Evolutionary conservation across 257 asterid species (phyloP).

Genomic region (Penstemon barbatus): DNA sequence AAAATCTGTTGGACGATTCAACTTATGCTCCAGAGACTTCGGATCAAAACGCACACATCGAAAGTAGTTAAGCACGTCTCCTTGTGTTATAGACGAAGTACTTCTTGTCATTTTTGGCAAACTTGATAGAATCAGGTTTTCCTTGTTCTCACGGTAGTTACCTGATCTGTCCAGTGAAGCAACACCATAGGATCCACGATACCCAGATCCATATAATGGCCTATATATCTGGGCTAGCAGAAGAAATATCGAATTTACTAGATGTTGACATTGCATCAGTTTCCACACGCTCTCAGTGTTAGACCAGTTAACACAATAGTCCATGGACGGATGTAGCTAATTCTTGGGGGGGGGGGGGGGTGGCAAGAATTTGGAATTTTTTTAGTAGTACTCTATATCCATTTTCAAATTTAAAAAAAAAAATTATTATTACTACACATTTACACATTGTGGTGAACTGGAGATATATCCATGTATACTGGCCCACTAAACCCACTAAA

Average conservation of each 20-base stretch:
- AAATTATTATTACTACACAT: no score
- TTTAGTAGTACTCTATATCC: no score
- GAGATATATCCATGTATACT: no score
- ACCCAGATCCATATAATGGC: constrained; percentile 65
- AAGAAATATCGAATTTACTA: constrained; percentile 78
- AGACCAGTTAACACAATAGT: constrained; percentile 61
- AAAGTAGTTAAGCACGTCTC: constrained; percentile 71
- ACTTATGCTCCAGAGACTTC: constrained; percentile 79
- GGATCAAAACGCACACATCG: constrained; percentile 89
- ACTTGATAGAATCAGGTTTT: constrained; percentile 66
- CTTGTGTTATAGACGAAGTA: constrained; percentile 64
- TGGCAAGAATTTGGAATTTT: no score
- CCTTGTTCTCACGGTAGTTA: constrained; percentile 74
- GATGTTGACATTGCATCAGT: constrained; percentile 88
- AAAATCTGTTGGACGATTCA: constrained; percentile 69
- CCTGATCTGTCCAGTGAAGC: constrained; percentile 79
- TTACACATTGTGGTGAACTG: no score
- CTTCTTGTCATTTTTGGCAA: constrained; percentile 77
- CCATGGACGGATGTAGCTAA: no score
- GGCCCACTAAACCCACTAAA: no score
- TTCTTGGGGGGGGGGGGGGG: no score
- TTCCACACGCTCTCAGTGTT: constrained; percentile 56
- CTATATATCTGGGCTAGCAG: constrained; percentile 90
- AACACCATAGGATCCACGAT: constrained; percentile 68
- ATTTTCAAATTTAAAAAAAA: no score